A percentile compares a stretch with the other conserved stretches of the same genome.
Conservation (phyloP, 176 grass and related monocot genomes). For the Paspalum vaginatum region DNA sequence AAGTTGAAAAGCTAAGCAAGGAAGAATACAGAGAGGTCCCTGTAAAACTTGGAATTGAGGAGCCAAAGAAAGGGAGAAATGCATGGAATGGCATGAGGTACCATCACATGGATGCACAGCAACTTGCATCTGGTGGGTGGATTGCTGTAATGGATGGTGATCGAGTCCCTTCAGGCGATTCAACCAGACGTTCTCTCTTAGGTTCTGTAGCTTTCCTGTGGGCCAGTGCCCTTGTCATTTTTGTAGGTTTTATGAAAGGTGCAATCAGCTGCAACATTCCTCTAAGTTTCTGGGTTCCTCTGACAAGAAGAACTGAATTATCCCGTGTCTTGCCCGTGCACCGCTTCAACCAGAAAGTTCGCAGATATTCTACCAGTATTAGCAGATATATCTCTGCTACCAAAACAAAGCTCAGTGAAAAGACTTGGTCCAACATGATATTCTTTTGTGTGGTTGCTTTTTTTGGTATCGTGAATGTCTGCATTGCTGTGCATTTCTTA, state of each 20-base stretch:
- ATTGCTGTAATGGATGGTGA: slow-evolving; percentile 98
- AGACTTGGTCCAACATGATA: slow-evolving; percentile 71
- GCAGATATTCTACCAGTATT: slow-evolving; percentile 58
- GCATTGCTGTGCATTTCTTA: slow-evolving; percentile 88
- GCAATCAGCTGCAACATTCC: slow-evolving; percentile 56
- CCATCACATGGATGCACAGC: slow-evolving; percentile 86
- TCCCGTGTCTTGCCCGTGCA: slow-evolving; percentile 54
- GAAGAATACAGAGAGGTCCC: slow-evolving; percentile 91
- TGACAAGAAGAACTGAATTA: slow-evolving; percentile 59
- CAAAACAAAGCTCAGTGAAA: slow-evolving; percentile 70
- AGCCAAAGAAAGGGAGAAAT: slow-evolving; percentile 88
- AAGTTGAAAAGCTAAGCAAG: slow-evolving; percentile 85
- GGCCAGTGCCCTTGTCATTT: slow-evolving; percentile 53
- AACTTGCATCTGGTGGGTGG: slow-evolving; percentile 82
- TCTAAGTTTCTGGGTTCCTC: slow-evolving; percentile 49
- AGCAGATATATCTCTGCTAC: slow-evolving; percentile 63
- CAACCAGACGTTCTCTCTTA: slow-evolving; percentile 59
- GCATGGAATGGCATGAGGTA: slow-evolving; percentile 98
- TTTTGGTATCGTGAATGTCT: slow-evolving; percentile 52
- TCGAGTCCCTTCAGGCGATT: slow-evolving; percentile 89
- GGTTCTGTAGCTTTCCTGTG: slow-evolving; percentile 62
- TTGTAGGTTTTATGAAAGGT: slow-evolving; percentile 70
- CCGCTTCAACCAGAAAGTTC: slow-evolving; percentile 70
- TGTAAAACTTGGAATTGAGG: slow-evolving; percentile 70
- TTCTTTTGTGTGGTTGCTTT: slow-evolving; percentile 70